Evolutionary conservation across 768 basidiomycete genomes (phyloP).

Genomic region (Psilocybe cyanescens): DNA sequence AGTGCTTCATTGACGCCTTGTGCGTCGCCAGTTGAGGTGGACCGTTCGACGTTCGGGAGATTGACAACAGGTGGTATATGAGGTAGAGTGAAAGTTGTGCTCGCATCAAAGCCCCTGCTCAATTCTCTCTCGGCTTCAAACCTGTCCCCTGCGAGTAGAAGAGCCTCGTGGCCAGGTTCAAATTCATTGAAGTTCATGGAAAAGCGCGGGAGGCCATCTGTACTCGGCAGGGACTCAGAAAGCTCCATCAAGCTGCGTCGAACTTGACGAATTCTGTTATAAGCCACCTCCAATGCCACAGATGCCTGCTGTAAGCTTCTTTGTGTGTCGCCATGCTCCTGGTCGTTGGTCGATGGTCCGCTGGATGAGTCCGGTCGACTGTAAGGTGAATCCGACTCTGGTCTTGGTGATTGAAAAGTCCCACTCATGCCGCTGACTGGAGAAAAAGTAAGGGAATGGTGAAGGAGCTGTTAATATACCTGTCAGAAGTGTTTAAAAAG

Average conservation of each 20-base stretch:
- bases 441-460: no score
- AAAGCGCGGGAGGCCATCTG: slow-evolving; percentile 16
- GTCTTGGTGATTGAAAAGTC: neutral
- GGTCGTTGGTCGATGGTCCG: neutral
- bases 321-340: slow-evolving; percentile 19
- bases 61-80: neutral
- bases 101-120: neutral
- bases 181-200: slow-evolving; percentile 28
- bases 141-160: neutral
- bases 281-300: slow-evolving; percentile 56
- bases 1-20: neutral
- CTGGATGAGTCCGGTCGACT: neutral
- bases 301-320: slow-evolving; percentile 51
- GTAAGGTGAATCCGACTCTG: neutral
- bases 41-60: neutral
- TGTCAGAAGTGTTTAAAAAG: no score
- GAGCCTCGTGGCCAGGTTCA: slow-evolving; percentile 37
- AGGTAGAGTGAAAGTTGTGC: neutral
- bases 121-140: slow-evolving; percentile 4
- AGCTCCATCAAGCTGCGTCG: slow-evolving; percentile 53
- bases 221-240: slow-evolving; percentile 34
- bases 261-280: slow-evolving; percentile 57
- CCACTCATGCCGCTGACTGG: slow-evolving; percentile 3
- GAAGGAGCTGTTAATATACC: no score
- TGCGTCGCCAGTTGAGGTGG: neutral